phyloP scores from a whole-genome alignment of 2,329 filamentous ascomycete genomes.

The Trichoderma asperellum region DNA sequence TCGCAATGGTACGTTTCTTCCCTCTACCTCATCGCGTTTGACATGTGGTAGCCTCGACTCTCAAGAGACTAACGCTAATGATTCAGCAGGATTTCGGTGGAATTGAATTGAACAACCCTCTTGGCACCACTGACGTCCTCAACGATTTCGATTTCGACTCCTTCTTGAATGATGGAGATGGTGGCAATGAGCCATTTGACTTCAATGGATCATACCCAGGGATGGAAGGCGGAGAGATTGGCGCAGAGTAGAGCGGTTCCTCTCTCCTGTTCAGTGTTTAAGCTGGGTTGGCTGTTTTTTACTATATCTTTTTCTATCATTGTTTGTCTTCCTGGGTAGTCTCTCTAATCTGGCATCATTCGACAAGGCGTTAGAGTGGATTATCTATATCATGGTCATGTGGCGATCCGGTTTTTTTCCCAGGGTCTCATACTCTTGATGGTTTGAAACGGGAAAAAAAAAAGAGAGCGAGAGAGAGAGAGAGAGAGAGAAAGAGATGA shows the following conservation, averaged over 20 bases:
- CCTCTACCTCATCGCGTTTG: background rate
- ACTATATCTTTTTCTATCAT: constrained; percentile 16
- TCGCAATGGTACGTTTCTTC: constrained; percentile 48
- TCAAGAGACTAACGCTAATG: constrained; percentile 26
- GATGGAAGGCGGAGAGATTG: constrained; percentile 63
- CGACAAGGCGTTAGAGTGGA: constrained; percentile 46
- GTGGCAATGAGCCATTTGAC: constrained; percentile 55
- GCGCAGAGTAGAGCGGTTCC: constrained; percentile 51
- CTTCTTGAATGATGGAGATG: constrained; percentile 63
- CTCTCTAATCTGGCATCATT: constrained; percentile 47
- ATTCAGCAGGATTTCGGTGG: constrained; percentile 46
- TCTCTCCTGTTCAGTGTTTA: background rate
- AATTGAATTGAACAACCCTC: constrained; percentile 61
- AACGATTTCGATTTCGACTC: constrained; percentile 71
- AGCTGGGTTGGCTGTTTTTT: constrained; percentile 37
- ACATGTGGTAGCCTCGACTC: background rate
- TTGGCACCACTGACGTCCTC: constrained; percentile 59
- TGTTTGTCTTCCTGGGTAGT: constrained; percentile 37
- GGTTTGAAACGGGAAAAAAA: constrained; percentile 37
- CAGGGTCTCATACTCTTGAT: constrained; percentile 31
- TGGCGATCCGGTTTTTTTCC: constrained; percentile 39
- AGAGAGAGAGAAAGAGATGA: constrained; percentile 35
- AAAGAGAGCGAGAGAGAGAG: background rate
- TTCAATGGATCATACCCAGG: constrained; percentile 55
- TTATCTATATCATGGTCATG: constrained; percentile 47